phyloP scores from a whole-genome alignment of 2,329 filamentous ascomycete genomes.

The Diaporthe sp. region DNA sequence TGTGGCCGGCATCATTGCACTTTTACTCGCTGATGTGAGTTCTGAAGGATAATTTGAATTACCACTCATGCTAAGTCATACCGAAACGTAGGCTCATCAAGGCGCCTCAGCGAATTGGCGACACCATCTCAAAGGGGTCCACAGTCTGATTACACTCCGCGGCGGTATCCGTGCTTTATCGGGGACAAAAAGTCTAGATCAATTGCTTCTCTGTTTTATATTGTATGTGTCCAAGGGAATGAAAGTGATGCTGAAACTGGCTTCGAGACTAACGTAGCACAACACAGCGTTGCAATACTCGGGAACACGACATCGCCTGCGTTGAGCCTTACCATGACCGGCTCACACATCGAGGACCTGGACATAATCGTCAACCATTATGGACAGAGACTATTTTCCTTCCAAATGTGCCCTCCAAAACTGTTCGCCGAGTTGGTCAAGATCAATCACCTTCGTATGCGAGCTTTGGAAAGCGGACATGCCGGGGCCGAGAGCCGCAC shows the following conservation, averaged over 20 bases:
- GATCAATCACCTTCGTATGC: conserved; percentile 53
- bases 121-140: conserved; percentile 51
- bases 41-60: neutral
- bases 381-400: conserved; percentile 41
- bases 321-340: conserved; percentile 47
- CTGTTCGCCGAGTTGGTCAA: conserved; percentile 52
- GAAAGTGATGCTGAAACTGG: no score
- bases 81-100: conserved; percentile 47
- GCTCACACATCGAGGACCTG: conserved; percentile 46
- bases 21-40: conserved; percentile 15
- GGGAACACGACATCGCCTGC: conserved; percentile 55
- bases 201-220: conserved; percentile 46
- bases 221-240: conserved; percentile 43
- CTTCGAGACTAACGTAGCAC: conserved; percentile 34
- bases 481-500: conserved; percentile 25
- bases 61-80: neutral
- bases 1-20: neutral
- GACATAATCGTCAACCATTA: conserved; percentile 46
- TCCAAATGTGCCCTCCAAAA: conserved; percentile 49
- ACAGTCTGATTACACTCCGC: conserved; percentile 50
- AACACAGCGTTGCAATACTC: conserved; percentile 48
- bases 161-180: conserved; percentile 49
- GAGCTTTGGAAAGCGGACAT: conserved; percentile 21
- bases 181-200: conserved; percentile 34
- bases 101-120: conserved; percentile 51